Conservation (phyloP, 2,329 filamentous ascomycete species). For the Magnaporthales sp. region DNA sequence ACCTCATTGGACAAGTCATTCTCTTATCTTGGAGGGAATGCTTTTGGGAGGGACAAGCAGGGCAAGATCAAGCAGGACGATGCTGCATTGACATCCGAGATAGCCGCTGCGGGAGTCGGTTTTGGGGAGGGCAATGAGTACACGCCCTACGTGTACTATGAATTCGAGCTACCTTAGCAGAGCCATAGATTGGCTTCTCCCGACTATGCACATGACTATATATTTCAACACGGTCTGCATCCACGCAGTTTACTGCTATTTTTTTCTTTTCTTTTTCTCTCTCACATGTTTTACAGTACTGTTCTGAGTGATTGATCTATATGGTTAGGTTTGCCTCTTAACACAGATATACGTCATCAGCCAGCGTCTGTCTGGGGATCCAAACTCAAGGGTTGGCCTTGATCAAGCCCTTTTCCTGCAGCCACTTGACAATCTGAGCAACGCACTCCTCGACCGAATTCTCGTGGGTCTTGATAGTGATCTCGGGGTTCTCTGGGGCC, state of each 20-base stretch:
- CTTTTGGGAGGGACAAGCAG: constrained; percentile 88
- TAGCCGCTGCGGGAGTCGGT: constrained; percentile 65
- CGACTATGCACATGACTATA: not conserved
- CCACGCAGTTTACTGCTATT: not conserved
- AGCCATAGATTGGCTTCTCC: not conserved
- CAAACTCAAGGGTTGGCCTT: not conserved
- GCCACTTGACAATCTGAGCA: constrained; percentile 70
- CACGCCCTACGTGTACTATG: constrained; percentile 94
- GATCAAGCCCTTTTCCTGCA: constrained; percentile 57
- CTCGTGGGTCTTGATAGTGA: constrained; percentile 76
- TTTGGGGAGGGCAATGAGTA: constrained; percentile 73
- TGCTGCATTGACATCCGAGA: constrained; percentile 66
- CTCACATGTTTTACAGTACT: not conserved
- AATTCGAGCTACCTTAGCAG: constrained; percentile 63
- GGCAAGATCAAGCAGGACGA: constrained; percentile 89
- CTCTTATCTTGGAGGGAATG: constrained; percentile 89
- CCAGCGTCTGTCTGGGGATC: not conserved
- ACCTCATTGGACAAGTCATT: constrained; percentile 73
- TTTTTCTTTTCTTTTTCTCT: not conserved
- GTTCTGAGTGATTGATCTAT: no score
- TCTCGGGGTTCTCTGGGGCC: constrained; percentile 75
- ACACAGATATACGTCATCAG: not conserved
- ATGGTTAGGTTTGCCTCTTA: not conserved
- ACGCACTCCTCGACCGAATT: constrained; percentile 84
- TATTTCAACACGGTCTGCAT: not conserved